These are phyloP conservation scores for Aspergillus sp. DNA, from an alignment of 2,329 filamentous ascomycete genomes.

Conservation along the genomic window DNA sequence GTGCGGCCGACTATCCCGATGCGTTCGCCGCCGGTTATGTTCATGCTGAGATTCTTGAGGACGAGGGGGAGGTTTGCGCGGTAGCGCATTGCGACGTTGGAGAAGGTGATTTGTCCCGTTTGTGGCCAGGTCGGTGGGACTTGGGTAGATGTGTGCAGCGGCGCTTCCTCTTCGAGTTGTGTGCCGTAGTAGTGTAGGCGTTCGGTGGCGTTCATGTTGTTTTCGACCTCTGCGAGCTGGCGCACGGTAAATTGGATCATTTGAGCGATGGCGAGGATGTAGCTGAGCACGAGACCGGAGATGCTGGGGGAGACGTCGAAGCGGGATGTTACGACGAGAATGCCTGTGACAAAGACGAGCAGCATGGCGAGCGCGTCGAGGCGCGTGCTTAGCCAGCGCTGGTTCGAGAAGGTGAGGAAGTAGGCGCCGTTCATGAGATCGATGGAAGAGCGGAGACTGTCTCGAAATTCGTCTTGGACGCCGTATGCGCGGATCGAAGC, in stretches of 20 bases:
- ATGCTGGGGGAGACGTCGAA: slow-evolving; percentile 84
- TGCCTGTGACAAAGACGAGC: slow-evolving; percentile 83
- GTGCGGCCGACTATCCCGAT: slow-evolving; percentile 50
- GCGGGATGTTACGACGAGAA: slow-evolving; percentile 87
- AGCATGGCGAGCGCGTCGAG: slow-evolving; percentile 81
- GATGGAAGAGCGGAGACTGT: slow-evolving; percentile 68
- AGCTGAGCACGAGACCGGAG: slow-evolving; percentile 83
- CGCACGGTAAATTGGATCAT: slow-evolving; percentile 96
- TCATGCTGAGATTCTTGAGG: slow-evolving; percentile 61
- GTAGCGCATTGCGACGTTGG: slow-evolving; percentile 77
- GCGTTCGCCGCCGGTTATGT: slow-evolving; percentile 46
- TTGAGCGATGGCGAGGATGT: slow-evolving; percentile 89
- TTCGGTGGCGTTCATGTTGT: slow-evolving; percentile 97
- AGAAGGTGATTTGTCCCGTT: slow-evolving; percentile 75
- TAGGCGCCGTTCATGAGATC: slow-evolving; percentile 94
- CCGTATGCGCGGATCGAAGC: slow-evolving; percentile 89
- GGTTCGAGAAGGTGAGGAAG: slow-evolving; percentile 92
- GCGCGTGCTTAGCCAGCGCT: slow-evolving; percentile 85
- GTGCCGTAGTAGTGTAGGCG: slow-evolving; percentile 87
- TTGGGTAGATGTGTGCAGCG: slow-evolving; percentile 66
- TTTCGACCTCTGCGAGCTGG: slow-evolving; percentile 92
- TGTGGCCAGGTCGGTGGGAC: slow-evolving; percentile 80
- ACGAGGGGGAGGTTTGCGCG: slow-evolving; percentile 71
- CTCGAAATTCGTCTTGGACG: slow-evolving; percentile 71
- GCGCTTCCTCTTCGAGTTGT: slow-evolving; percentile 83